phyloP scores from a whole-genome alignment of 2,329 filamentous ascomycete species.

The Colletotrichum gigasporum region DNA sequence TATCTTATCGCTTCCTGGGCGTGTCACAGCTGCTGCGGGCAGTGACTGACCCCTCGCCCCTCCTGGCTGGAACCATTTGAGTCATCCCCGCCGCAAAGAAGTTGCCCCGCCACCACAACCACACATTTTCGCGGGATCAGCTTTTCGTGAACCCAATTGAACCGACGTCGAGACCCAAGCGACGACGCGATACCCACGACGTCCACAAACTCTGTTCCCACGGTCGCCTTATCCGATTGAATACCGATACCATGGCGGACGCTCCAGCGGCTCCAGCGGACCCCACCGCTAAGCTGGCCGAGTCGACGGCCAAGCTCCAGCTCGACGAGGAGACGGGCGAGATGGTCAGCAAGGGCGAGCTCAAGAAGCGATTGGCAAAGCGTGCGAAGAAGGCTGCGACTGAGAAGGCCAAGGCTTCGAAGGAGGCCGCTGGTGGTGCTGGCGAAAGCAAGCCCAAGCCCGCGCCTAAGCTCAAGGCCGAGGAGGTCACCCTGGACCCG shows the following conservation, averaged over 20 bases:
- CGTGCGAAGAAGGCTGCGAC: slow-evolving; percentile 65
- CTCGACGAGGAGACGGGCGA: slow-evolving; percentile 73
- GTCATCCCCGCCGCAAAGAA: slow-evolving; percentile 29
- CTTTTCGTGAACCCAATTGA: slow-evolving; percentile 15
- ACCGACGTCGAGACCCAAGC: neutral
- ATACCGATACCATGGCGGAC: slow-evolving; percentile 53
- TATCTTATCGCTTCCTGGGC: slow-evolving; percentile 23
- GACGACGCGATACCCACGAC: neutral
- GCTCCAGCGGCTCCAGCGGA: slow-evolving; percentile 53
- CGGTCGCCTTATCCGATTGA: neutral
- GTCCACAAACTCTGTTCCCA: accelerated
- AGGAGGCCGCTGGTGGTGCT: slow-evolving; percentile 41
- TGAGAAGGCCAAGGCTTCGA: slow-evolving; percentile 59
- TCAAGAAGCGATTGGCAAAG: slow-evolving; percentile 70
- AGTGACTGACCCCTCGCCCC: slow-evolving; percentile 23
- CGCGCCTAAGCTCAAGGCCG: slow-evolving; percentile 54
- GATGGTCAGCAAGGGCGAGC: slow-evolving; percentile 71
- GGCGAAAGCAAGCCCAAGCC: slow-evolving; percentile 37
- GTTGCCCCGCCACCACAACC: slow-evolving; percentile 27
- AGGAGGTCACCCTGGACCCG: slow-evolving; percentile 57
- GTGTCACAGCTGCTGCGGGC: slow-evolving; percentile 4
- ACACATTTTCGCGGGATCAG: slow-evolving; percentile 16
- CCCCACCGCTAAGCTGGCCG: slow-evolving; percentile 60
- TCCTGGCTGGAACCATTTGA: slow-evolving; percentile 18
- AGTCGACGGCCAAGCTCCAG: slow-evolving; percentile 65